Percentiles rank a stretch among this genome's conserved stretches.
Evolutionary conservation across 805 yeast species (phyloP).

Genomic region (Hanseniaspora vineae): DNA sequence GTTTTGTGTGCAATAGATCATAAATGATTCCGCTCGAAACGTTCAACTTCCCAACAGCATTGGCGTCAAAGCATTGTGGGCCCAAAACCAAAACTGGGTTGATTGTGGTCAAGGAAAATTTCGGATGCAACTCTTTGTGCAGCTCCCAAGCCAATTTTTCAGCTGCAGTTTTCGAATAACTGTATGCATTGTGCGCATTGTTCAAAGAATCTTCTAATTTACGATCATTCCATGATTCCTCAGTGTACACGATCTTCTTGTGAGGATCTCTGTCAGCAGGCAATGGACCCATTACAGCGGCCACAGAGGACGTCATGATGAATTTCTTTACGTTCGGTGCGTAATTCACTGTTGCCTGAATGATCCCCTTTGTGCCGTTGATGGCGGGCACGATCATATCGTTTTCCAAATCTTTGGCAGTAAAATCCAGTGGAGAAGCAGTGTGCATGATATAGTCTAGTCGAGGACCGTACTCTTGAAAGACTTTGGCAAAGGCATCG

Average conservation of each 20-base stretch:
- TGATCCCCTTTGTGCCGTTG: constrained; percentile 32
- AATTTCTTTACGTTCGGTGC: constrained; percentile 30
- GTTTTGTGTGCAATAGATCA: constrained; percentile 18
- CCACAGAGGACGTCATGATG: constrained; percentile 35
- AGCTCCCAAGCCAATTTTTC: constrained; percentile 48
- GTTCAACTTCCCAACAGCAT: constrained; percentile 22
- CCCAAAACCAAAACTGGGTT: constrained; percentile 37
- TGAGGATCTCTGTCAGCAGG: constrained; percentile 9
- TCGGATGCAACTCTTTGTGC: constrained; percentile 24
- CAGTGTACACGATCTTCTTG: constrained; percentile 12
- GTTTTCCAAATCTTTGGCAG: constrained; percentile 27
- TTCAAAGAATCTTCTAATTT: constrained; percentile 10
- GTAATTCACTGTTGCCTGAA: constrained; percentile 27
- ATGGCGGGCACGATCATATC: constrained; percentile 38
- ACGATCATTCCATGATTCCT: constrained; percentile 21
- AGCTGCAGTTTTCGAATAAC: constrained; percentile 40
- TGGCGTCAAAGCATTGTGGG: constrained; percentile 34
- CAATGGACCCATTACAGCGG: constrained; percentile 29
- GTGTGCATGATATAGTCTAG: constrained; percentile 32
- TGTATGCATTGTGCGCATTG: constrained; percentile 22
- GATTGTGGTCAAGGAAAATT: constrained; percentile 28
- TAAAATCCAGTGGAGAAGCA: constrained; percentile 30
- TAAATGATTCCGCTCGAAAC: constrained; percentile 25
- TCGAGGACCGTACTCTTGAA: constrained; percentile 25
- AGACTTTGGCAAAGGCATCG: constrained; percentile 31